A percentile compares a stretch with the other conserved stretches of the same genome.
Evolutionary conservation across 805 yeast genomes (phyloP).

Genomic region (Cyberlindnera bimundalis): DNA sequence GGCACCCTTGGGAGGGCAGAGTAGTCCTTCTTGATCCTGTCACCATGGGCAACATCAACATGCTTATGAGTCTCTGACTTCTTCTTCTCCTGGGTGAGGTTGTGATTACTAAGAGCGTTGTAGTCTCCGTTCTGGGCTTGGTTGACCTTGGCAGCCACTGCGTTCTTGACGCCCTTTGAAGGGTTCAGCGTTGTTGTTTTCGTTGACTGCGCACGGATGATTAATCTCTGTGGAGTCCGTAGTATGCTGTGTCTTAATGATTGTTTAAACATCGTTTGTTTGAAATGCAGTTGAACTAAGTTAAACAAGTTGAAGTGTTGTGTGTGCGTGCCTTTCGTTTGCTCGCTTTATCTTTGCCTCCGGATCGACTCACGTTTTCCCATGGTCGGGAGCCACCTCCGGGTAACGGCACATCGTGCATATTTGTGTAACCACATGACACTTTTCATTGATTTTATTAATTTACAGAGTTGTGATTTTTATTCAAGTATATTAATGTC

Average conservation of each 20-base stretch:
- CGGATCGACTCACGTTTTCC: neutral
- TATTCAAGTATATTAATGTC: neutral
- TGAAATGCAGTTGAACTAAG: too few relatives aligned
- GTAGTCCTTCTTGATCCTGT: slow-evolving; percentile 19
- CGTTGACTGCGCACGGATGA: slow-evolving; percentile 12
- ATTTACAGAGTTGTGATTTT: too few relatives aligned
- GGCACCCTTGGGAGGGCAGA: slow-evolving; percentile 25
- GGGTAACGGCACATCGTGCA: slow-evolving; percentile 2
- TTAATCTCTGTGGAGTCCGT: slow-evolving; percentile 1
- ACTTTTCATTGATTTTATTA: too few relatives aligned
- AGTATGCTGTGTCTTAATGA: neutral
- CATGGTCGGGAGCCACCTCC: neutral
- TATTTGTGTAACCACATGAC: too few relatives aligned
- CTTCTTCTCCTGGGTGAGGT: slow-evolving; percentile 12
- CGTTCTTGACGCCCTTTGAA: slow-evolving; percentile 14
- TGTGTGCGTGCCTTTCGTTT: neutral
- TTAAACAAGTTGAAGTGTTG: too few relatives aligned
- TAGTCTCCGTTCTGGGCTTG: slow-evolving; percentile 17
- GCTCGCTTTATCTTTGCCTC: neutral
- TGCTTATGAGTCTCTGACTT: neutral
- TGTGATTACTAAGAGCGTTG: slow-evolving; percentile 28
- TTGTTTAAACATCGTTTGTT: neutral
- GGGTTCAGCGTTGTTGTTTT: slow-evolving; percentile 5
- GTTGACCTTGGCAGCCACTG: slow-evolving; percentile 20
- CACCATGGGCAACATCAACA: neutral